phyloP scores from a whole-genome alignment of 768 basidiomycete genomes.

The Rubroboletus pulcherrimus region DNA sequence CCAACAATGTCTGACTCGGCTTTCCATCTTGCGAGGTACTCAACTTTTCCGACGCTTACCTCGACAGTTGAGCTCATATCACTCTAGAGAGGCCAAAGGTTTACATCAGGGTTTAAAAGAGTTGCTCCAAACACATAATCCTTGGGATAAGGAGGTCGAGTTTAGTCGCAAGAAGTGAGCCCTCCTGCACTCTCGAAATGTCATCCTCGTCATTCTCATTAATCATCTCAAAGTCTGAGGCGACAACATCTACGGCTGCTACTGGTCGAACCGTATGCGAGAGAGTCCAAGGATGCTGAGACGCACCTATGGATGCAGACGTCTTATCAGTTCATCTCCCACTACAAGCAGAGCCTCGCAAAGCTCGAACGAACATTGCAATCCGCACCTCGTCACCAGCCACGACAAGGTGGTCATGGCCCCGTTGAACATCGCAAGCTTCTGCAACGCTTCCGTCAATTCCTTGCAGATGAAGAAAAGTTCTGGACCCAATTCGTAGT shows the following conservation, averaged over 20 bases:
- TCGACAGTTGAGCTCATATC: constrained; percentile 6
- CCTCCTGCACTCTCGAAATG: constrained; percentile 2
- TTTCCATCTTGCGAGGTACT: constrained; percentile 35
- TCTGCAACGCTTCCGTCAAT: constrained; percentile 83
- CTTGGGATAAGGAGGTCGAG: constrained; percentile 85
- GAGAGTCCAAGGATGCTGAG: constrained; percentile 76
- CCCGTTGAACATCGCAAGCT: constrained; percentile 84
- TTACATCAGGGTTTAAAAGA: constrained; percentile 75
- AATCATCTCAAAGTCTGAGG: constrained; percentile 49
- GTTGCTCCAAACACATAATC: constrained; percentile 65
- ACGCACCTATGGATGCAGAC: constrained; percentile 92
- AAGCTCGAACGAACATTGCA: constrained; percentile 58
- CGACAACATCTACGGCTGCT: constrained; percentile 67
- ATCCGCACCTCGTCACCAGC: constrained; percentile 36
- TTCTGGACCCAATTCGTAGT: constrained; percentile 84
- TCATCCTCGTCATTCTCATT: constrained; percentile 3
- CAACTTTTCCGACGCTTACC: neutral
- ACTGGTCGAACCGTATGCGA: constrained; percentile 62
- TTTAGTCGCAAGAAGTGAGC: constrained; percentile 81
- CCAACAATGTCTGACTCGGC: constrained; percentile 40
- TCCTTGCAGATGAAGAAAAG: constrained; percentile 84
- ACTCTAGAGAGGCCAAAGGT: constrained; percentile 69
- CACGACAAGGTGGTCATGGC: constrained; percentile 44
- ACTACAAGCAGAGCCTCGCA: constrained; percentile 74
- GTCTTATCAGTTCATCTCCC: constrained; percentile 77